Evolutionary conservation across 2,329 filamentous ascomycete genomes (phyloP), one percentile per base, ranked within the genome.

Genomic region (Talaromyces sp.): DNA sequence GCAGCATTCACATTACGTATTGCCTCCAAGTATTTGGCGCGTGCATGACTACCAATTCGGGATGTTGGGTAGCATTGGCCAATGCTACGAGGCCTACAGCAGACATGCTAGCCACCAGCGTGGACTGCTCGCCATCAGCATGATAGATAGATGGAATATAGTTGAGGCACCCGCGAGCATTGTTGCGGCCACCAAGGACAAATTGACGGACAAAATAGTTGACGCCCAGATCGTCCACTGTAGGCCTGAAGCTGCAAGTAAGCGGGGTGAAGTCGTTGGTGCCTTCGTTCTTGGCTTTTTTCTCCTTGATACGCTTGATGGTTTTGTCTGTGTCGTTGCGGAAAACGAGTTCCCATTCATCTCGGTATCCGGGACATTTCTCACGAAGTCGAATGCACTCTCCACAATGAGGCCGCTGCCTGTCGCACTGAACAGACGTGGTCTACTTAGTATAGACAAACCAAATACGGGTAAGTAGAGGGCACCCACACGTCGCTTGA

Each of bases 311-410:
- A 36, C 66, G 60, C 43, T 63, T 66, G 40, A 67, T 67, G 7
- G 65, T 67, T 34, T 61, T 34, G 40, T 63, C 56, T n/a, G 64
- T 69, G 61, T 71, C 67, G 40, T 72, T 67, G 45, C 65, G 68
- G 61, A 71, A 72, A 17, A 71, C 40, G 15, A 71, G 65, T 54
- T 70, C 68, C 64, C 69, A 71, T 68, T 71, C 67, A 60, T 71
- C 70, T 51, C 71, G 70, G 66, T 72, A 72, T 11, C 71, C 71
- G 4, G 68, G 67, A 53, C 70, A 72, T 58, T 58, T 67, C 53
- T 67, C 68, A 15, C 69, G 67, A 3, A 68, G 29, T 25, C 66
- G 67, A 45, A 68, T 60, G 61, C 70, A 72, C 25, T 67, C 63
- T 22, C 40, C 40, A 45, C 40, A 45, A 45, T 45, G 40, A 7